Conservation (phyloP, 2,329 filamentous ascomycete species). For the Aspergillus sojae region DNA sequence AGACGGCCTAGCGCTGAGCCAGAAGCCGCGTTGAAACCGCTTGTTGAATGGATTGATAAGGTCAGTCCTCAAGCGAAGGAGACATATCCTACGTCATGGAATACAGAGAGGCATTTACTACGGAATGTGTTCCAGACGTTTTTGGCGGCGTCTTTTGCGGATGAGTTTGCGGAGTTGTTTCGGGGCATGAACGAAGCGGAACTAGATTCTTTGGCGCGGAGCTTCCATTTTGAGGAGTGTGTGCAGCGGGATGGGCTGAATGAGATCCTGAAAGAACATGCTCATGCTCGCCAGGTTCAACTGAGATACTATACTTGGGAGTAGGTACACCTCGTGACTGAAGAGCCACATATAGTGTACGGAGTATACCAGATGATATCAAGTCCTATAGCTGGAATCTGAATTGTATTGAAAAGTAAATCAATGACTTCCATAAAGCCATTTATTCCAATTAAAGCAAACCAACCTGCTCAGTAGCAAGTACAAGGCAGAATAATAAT, state of each 20-base stretch:
- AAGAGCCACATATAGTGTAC: background rate
- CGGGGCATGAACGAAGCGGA: constrained; percentile 53
- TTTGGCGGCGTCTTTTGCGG: constrained; percentile 54
- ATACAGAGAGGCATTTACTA: constrained; percentile 53
- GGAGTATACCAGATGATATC: background rate
- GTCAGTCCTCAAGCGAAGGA: constrained; percentile 45
- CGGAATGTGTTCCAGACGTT: constrained; percentile 52
- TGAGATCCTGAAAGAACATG: constrained; percentile 51
- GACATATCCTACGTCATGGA: constrained; percentile 54
- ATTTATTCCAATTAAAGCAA: background rate
- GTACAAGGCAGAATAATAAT: background rate
- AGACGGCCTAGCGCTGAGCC: constrained; percentile 45
- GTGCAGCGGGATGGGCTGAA: constrained; percentile 56
- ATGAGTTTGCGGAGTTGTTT: constrained; percentile 61
- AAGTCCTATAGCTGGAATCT: background rate
- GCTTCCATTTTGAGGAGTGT: constrained; percentile 60
- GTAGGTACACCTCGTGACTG: background rate
- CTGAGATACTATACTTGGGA: background rate
- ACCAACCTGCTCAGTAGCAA: background rate
- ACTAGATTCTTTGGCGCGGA: constrained; percentile 57
- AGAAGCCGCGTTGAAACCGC: constrained; percentile 46
- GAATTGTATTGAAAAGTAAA: background rate
- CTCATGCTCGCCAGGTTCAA: constrained; percentile 18
- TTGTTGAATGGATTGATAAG: constrained; percentile 50
- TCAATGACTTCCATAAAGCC: background rate